Conservation (phyloP, 768 basidiomycete genomes). For the Phlebiopsis gigantea region DNA sequence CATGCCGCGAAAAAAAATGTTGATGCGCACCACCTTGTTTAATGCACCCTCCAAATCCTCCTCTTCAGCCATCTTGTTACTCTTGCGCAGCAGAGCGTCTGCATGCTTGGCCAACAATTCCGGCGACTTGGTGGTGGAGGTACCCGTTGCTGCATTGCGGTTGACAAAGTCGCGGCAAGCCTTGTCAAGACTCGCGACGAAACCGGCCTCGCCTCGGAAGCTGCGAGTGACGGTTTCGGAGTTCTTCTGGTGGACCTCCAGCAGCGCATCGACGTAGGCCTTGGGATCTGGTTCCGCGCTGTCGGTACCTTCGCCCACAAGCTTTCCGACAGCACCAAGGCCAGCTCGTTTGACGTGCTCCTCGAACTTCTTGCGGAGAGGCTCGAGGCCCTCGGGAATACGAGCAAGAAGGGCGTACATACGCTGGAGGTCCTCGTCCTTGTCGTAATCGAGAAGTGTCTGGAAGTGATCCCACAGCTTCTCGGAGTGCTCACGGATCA, state of each 20-base stretch:
- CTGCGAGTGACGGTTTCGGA: conserved; percentile 81
- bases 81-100: conserved; percentile 86
- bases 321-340: conserved; percentile 70
- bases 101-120: conserved; percentile 91
- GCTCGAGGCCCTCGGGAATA: conserved; percentile 87
- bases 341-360: conserved; percentile 93
- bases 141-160: conserved; percentile 82
- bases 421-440: conserved; percentile 89
- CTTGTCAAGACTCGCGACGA: conserved; percentile 90
- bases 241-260: conserved; percentile 91
- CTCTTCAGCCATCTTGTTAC: conserved; percentile 92
- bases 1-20: not conserved
- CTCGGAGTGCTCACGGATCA: conserved; percentile 81
- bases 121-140: conserved; percentile 81
- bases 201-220: conserved; percentile 90
- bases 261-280: conserved; percentile 86
- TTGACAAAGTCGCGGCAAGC: conserved; percentile 96
- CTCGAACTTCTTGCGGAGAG: conserved; percentile 87
- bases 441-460: conserved; percentile 82
- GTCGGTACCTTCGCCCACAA: conserved; percentile 49
- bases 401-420: conserved; percentile 93
- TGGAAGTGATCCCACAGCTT: conserved; percentile 95
- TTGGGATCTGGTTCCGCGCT: conserved; percentile 79
- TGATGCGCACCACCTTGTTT: conserved; percentile 77
- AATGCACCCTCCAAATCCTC: conserved; percentile 86